These are phyloP conservation scores for Candida patagonica DNA, from an alignment of 805 yeast species.

Conservation along the genomic window DNA sequence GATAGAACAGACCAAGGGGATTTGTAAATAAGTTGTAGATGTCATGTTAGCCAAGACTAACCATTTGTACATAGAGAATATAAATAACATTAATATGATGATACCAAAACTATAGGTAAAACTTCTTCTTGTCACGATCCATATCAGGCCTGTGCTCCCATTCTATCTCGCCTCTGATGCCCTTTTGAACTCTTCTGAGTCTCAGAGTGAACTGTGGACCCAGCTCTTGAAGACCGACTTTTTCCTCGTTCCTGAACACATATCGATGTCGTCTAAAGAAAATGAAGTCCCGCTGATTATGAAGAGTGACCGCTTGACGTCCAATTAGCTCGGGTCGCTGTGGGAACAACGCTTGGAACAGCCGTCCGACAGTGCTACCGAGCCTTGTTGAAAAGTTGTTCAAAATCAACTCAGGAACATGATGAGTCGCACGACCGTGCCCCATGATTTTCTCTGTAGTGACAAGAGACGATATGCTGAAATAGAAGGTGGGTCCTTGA, in stretches of 20 bases:
- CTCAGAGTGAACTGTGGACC: slow-evolving; percentile 95
- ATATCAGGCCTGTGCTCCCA: slow-evolving; percentile 96
- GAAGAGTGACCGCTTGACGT: slow-evolving; percentile 89
- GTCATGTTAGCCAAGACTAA: background rate
- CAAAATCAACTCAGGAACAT: slow-evolving; percentile 82
- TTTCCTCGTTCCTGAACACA: slow-evolving; percentile 78
- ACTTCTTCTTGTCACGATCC: slow-evolving; percentile 94
- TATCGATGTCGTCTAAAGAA: slow-evolving; percentile 95
- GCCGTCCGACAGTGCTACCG: slow-evolving; percentile 86
- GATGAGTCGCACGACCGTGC: slow-evolving; percentile 86
- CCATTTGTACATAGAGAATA: background rate
- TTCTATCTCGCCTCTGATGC: slow-evolving; percentile 82
- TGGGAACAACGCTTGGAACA: slow-evolving; percentile 89
- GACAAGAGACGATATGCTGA: slow-evolving; percentile 67
- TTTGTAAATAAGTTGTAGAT: background rate
- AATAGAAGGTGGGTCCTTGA: slow-evolving; percentile 90
- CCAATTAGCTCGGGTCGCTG: slow-evolving; percentile 91
- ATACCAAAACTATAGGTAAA: slow-evolving; percentile 48
- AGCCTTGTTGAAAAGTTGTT: slow-evolving; percentile 88
- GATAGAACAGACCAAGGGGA: background rate
- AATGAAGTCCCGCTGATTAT: slow-evolving; percentile 91
- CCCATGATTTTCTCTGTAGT: slow-evolving; percentile 71
- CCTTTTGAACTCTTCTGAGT: slow-evolving; percentile 81
- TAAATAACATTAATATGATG: slow-evolving; percentile 3
- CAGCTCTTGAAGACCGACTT: slow-evolving; percentile 88